Evolutionary conservation across 352 stramenopile genomes (phyloP).

Genomic region (Globisporangium spiculum): DNA sequence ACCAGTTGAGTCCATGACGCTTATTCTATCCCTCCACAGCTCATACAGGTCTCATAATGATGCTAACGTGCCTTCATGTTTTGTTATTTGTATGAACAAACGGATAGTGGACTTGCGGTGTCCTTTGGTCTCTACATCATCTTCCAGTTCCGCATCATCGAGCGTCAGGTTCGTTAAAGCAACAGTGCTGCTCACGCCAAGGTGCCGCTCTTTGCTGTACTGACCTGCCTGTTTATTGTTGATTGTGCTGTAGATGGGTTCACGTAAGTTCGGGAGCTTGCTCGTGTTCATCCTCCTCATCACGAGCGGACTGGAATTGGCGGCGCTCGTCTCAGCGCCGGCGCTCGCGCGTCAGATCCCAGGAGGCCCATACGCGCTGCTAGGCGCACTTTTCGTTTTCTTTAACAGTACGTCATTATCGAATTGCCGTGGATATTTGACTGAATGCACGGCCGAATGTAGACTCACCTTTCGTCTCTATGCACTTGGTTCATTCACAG

Average conservation of each 20-base stretch:
- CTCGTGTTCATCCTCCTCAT: slow-evolving; percentile 61
- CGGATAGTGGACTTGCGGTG: slow-evolving; percentile 60
- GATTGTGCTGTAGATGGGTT: slow-evolving; percentile 53
- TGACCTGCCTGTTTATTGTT: neutral
- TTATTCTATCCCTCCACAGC: neutral
- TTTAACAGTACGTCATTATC: slow-evolving; percentile 59
- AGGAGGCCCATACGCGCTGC: slow-evolving; percentile 62
- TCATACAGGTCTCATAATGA: neutral
- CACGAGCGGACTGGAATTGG: slow-evolving; percentile 44
- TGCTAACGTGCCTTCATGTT: neutral
- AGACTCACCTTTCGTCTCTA: neutral
- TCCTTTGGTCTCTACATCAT: slow-evolving; percentile 81
- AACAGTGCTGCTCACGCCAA: neutral
- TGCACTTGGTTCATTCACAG: slow-evolving; percentile 23
- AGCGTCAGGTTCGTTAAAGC: slow-evolving; percentile 44
- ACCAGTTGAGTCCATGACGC: slow-evolving; percentile 43
- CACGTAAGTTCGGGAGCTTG: slow-evolving; percentile 81
- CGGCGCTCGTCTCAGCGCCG: slow-evolving; percentile 40
- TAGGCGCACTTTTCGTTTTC: slow-evolving; percentile 73
- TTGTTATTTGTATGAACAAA: neutral
- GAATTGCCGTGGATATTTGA: neutral
- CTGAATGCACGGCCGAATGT: neutral
- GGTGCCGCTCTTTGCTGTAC: neutral
- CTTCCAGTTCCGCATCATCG: slow-evolving; percentile 83
- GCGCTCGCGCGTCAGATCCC: slow-evolving; percentile 40